Evolutionary conservation across 345 rosid species (phyloP).

Genomic region (Cardamine occulta): DNA sequence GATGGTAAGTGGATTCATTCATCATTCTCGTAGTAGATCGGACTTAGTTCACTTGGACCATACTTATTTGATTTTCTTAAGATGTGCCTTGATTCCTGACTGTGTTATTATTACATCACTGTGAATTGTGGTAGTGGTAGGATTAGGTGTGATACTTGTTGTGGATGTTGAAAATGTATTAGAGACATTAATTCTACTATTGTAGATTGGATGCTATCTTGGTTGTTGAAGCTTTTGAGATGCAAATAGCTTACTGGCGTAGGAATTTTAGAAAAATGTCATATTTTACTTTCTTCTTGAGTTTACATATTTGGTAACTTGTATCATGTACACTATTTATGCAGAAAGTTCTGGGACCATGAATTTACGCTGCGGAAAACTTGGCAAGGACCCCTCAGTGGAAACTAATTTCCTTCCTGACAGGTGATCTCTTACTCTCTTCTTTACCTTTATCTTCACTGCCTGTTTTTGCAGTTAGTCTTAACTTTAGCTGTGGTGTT

Average conservation of each 20-base stretch:
- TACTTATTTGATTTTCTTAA: neutral
- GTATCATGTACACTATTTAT: neutral
- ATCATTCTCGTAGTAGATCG: neutral
- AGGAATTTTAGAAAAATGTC: neutral
- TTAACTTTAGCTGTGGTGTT: constrained; percentile 60
- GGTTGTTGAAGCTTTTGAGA: constrained; percentile 27
- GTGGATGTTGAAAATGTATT: neutral
- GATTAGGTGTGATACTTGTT: constrained; percentile 6
- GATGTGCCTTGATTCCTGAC: neutral
- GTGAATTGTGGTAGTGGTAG: neutral
- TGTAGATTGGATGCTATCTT: neutral
- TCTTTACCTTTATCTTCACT: constrained; percentile 16
- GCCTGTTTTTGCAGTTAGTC: constrained; percentile 10
- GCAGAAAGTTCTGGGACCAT: constrained; percentile 51
- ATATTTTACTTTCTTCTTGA: neutral
- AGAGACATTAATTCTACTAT: neutral
- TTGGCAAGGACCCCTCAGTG: constrained; percentile 96
- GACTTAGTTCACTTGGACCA: neutral
- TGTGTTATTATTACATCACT: neutral
- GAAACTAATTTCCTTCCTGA: constrained; percentile 98
- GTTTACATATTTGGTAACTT: constrained; percentile 10
- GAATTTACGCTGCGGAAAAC: constrained; percentile 55
- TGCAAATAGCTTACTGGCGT: constrained; percentile 4
- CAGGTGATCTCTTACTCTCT: constrained; percentile 60
- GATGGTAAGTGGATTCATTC: constrained; percentile 48